Conservation (phyloP, 2,329 filamentous ascomycete species). For the Claviceps sp. region DNA sequence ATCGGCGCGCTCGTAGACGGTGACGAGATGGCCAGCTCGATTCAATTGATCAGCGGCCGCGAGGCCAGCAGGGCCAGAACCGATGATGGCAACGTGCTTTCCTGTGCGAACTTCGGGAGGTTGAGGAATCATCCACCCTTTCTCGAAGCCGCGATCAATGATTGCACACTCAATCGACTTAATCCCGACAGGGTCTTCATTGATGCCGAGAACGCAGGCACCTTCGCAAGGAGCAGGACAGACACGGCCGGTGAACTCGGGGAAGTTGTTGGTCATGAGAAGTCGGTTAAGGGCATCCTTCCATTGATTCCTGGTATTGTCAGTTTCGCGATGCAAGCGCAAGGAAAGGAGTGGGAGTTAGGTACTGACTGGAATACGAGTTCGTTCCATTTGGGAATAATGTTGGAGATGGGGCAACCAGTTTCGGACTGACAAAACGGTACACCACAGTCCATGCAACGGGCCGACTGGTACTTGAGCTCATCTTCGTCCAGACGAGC, state of each 20-base stretch:
- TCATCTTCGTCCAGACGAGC: constrained; percentile 83
- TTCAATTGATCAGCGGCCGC: constrained; percentile 89
- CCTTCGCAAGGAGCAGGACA: constrained; percentile 95
- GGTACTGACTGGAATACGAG: constrained; percentile 44
- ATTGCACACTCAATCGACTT: constrained; percentile 98
- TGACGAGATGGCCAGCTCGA: constrained; percentile 76
- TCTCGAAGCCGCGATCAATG: constrained; percentile 93
- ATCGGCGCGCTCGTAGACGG: constrained; percentile 85
- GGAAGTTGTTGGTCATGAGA: constrained; percentile 96
- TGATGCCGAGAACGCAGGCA: constrained; percentile 90
- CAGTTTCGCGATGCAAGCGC: neutral
- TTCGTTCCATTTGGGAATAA: constrained; percentile 96
- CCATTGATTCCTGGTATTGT: constrained; percentile 48
- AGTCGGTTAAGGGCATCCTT: constrained; percentile 81
- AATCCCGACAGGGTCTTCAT: constrained; percentile 92
- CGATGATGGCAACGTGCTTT: constrained; percentile 79
- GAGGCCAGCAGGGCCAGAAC: constrained; percentile 83
- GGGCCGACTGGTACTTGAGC: constrained; percentile 89
- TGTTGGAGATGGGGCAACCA: constrained; percentile 91
- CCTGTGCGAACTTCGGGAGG: constrained; percentile 70
- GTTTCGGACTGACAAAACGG: constrained; percentile 96
- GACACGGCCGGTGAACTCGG: constrained; percentile 92
- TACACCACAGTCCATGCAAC: constrained; percentile 98
- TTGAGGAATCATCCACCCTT: constrained; percentile 89
- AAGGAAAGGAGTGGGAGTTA: neutral